Evolutionary conservation across 331 rosid genomes (phyloP).

Genomic region (Cydonia oblonga): DNA sequence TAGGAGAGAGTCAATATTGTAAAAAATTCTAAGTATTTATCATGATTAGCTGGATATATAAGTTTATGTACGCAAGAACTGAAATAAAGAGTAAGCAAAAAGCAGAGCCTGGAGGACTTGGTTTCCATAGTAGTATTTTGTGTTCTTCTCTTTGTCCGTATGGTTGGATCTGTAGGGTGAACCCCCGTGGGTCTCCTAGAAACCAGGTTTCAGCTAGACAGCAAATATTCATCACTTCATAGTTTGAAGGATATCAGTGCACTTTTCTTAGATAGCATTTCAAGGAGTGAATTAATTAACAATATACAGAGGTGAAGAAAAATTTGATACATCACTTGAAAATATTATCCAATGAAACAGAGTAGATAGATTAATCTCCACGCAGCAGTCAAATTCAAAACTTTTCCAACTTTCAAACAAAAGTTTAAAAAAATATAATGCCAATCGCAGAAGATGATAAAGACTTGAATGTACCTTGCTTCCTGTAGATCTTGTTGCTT

Average conservation of each 20-base stretch:
- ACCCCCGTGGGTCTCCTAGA: too few relatives aligned
- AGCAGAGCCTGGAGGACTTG: not conserved
- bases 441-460: not conserved
- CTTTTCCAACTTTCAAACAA: not conserved
- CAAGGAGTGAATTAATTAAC: not conserved
- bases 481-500: constrained; percentile 94
- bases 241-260: not conserved
- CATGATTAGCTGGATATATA: not conserved
- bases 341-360: not conserved
- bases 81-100: not conserved
- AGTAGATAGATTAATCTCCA: not conserved
- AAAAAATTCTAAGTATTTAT: not conserved
- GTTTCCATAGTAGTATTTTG: not conserved
- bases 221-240: not conserved
- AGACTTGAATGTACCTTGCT: constrained; percentile 54
- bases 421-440: not conserved
- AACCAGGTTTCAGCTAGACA: not conserved
- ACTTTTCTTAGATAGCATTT: constrained; percentile 5
- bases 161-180: not conserved
- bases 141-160: not conserved
- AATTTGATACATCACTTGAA: not conserved
- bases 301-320: constrained; percentile 4
- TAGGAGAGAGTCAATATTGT: not conserved
- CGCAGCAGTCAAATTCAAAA: not conserved
- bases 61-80: not conserved